Conservation (phyloP, 345 rosid genomes). For the Syzygium jambos region DNA sequence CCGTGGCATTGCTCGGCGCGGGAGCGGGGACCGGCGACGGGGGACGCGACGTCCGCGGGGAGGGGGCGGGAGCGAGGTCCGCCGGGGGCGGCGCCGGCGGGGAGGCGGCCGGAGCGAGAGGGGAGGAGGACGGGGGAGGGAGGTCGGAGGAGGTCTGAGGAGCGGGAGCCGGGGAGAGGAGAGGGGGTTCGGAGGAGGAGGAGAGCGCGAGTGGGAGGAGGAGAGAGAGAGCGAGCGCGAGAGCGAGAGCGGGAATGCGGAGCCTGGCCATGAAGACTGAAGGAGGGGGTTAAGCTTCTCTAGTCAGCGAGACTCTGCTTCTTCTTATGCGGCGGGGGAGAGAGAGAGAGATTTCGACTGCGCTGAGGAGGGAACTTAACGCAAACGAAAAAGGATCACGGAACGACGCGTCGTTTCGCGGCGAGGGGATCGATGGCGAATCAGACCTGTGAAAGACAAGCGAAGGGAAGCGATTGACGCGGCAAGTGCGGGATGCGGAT, state of each 20-base stretch:
- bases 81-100: conserved; percentile 17
- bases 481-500: background rate
- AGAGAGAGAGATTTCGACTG: background rate
- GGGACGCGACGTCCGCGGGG: conserved; percentile 6
- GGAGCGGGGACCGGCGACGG: conserved; percentile 25
- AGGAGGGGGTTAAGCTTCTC: background rate
- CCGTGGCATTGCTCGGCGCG: conserved; percentile 18
- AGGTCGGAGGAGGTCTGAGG: conserved; percentile 9
- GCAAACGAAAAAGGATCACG: background rate
- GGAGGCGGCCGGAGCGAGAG: background rate
- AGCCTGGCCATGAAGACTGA: background rate
- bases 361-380: background rate
- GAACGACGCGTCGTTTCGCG: background rate
- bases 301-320: background rate
- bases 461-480: background rate
- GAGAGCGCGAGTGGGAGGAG: conserved; percentile 6
- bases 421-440: background rate
- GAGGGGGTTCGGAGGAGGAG: conserved; percentile 7
- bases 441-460: background rate
- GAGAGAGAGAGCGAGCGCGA: conserved; percentile 6
- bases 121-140: background rate
- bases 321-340: background rate
- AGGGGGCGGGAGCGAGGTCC: conserved; percentile 11
- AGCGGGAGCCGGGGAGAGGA: conserved; percentile 13
- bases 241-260: conserved; percentile 3